Evolutionary conservation across 1,139 yeast species (phyloP), one percentile per base, ranked within the genome.

Genomic region (Geotrichum carabidarum): DNA sequence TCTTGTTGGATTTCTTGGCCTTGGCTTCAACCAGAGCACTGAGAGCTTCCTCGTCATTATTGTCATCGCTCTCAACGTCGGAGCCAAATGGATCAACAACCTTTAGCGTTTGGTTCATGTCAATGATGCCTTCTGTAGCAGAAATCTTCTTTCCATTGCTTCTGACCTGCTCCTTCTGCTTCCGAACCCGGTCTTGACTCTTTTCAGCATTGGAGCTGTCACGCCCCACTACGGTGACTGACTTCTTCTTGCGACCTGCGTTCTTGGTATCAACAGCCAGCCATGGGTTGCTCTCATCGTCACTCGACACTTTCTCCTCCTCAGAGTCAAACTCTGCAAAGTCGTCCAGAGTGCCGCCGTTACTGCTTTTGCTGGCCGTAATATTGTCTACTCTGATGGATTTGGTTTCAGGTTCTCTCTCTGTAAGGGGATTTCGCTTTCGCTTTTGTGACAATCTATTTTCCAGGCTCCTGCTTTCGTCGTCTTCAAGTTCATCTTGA

Each of bases 221-320:
- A 63, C 80, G 75, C 61, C 83, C 90, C 32, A 86, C 71, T 3
- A 78, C 71, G 38, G 74, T 71, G 30, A 83, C 72, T 64, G 82
- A 83, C 22, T 75, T 74, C 1, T 87, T 78, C 61, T 76, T 78
- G 55, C 78, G 75, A 14, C 64, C 65, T n/a, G 64, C 61, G 5
- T 22, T 22, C 1, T 69, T 60, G 11, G 74, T 65, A 40, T 70
- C 76, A 12, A 64, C 66, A 6, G 75, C 71, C 50, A 84, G 70
- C 96, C 96, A 88, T 2, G 95, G 95, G 63, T 90, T 90, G 2
- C 70, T 63, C 22, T 72, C 78, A 1, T 70, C 78, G 6, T 38
- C 35, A 12, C 40, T 52, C 12, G 35, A 31, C 14, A 51, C 37
- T 15, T 8, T 51, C 6, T 55, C 50, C 18, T 54, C 44, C 31